Percentiles rank a stretch among this genome's conserved stretches.
phyloP scores from a whole-genome alignment of 148 eudicot species.

The Heliosperma pusillum region DNA sequence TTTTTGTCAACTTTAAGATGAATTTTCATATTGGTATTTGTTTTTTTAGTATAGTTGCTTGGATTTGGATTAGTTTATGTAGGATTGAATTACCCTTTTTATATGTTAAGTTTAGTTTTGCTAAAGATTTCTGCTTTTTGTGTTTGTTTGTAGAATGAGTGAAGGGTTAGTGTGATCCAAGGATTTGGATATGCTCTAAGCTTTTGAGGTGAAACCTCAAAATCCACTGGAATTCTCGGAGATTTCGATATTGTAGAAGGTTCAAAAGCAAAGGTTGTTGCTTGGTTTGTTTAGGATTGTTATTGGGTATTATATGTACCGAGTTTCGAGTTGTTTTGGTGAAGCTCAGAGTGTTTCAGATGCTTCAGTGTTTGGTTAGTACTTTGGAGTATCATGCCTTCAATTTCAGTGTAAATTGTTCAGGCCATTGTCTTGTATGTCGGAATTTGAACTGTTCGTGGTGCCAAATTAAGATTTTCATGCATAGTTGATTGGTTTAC shows the following conservation, averaged over 20 bases:
- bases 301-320: conserved; percentile 26
- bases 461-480: conserved; percentile 25
- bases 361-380: conserved; percentile 27
- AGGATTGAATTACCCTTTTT: conserved; percentile 15
- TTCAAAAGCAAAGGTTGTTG: conserved; percentile 28
- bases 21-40: conserved; percentile 15
- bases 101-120: too few relatives aligned
- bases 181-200: too few relatives aligned
- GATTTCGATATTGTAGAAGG: conserved; percentile 38
- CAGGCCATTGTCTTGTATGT: not conserved
- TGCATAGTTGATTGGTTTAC: conserved; percentile 20
- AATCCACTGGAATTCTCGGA: too few relatives aligned
- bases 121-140: too few relatives aligned
- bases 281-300: conserved; percentile 30
- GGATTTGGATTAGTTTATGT: conserved; percentile 27
- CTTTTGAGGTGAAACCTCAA: too few relatives aligned
- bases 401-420: conserved; percentile 23
- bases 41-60: not conserved
- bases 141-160: too few relatives aligned
- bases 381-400: conserved; percentile 32
- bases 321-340: conserved; percentile 27
- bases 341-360: conserved; percentile 28
- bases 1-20: not conserved
- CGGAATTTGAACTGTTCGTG: not conserved
- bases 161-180: too few relatives aligned